Base-by-base conservation (phyloP, 345 rosid species). In the Pistacia vera region DNA sequence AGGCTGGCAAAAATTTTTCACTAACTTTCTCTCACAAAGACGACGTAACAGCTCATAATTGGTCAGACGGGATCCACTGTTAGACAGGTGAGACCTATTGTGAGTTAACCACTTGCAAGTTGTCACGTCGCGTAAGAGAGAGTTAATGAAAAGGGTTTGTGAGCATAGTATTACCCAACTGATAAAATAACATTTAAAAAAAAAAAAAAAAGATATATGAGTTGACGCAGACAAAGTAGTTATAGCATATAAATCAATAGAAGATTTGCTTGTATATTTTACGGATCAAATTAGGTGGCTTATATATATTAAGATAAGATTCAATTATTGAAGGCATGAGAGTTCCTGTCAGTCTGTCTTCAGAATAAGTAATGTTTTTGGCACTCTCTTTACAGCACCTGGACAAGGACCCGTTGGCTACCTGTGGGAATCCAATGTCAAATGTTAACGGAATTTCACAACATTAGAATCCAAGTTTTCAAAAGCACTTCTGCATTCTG, bases 261-360 rank as follows among this genome's bases (percentile, higher is more conserved):
- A 54, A 55, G 76, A 66, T 48, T 64, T 44, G 57, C n/a, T 46
- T 22, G 63, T 25, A 22, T 65, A 55, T 58, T 57, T 59, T 57
- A 20, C 12, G 20, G 59, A 81, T 80, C 81, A 78, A 60, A 78
- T 76, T 78, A 80, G 87, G 78, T 83, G 85, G 72, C 68, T 64
- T 28, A 69, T 28, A 44, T 12, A 18, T 22, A 63, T 36, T 14
- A 44, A 58, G 35, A 74, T 64, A n/a, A 76, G 77, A 9, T 61
- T 82, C 80, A 84, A 87, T 83, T 75, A 87, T 79, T 84, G 79
- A n/a, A 36, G 51, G 66, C 62, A 69, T n/a, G 79, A 74, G 69
- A 59, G 56, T 44, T 38, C 59, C 46, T 28, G 76, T 70, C 74
- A 35, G 13, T 63, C 78, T 51, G 79, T 77, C 72, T 63, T 59